Evolutionary conservation across 1,139 yeast species (phyloP), one percentile per base, ranked within the genome.

Genomic region (Yamadazyma friedrichii): DNA sequence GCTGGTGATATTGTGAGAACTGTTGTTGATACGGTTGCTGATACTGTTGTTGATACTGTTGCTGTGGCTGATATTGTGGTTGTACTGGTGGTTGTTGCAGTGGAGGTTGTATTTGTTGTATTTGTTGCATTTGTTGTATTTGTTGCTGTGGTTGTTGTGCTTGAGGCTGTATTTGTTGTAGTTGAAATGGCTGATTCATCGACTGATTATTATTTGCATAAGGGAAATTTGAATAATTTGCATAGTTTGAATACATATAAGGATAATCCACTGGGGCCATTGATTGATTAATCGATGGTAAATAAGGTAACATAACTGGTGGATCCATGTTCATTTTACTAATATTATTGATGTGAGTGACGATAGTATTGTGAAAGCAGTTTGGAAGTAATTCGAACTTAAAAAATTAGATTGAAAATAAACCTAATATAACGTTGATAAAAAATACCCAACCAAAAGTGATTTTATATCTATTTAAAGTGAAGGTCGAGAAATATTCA

Each of bases 261-360:
- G 35, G 35, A 15, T 20, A 33, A 3, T 33, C 35, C 26, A 20
- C 9, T 22, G 20, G 28, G 11, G 20, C 20, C 11, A 45, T 34
- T 4, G 48, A 38, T 35, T 45, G 43, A 33, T 50, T 50, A 9
- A 48, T 32, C 1, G 52, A 38, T 15, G 53, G 53, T 33, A 50
- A 43, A 38, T 40, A 48, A 16, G 52, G 53, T 22, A 48, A 32
- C 41, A 48, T 39, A 43, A 48, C 41, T 17, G 52, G 52, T 20
- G 49, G 49, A 34, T 49, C 53, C 53, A 49, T 49, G 26, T 22
- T 39, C 40, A 40, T 36, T n/a, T 13, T 33, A 17, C 20, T 15
- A 12, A 10, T 3, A n/a, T 28, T 28, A 6, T 28, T 6, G 12
- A 11, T 26, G n/a, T n/a, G n/a, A n/a, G n/a, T n/a, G n/a, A n/a